Evolutionary conservation across 345 rosid genomes (phyloP).

Genomic region (Brassica cretica): DNA sequence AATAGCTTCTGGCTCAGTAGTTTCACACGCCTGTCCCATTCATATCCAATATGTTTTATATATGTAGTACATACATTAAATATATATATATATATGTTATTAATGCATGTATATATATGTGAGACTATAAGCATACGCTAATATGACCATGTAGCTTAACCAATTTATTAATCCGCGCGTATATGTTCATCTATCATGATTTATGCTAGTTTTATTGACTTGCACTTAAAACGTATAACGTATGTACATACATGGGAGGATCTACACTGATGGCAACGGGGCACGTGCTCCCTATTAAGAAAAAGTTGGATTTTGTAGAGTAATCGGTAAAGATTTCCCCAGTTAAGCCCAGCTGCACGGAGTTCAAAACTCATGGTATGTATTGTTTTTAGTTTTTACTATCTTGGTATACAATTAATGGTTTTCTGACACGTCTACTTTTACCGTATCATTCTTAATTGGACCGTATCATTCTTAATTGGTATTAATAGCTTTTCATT

Average conservation of each 20-base stretch:
- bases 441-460: too few species aligned
- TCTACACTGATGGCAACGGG: too few species aligned
- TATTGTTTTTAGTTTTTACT: too few species aligned
- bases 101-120: not conserved
- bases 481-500: too few species aligned
- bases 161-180: not conserved
- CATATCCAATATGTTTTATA: not conserved
- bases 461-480: too few species aligned
- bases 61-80: not conserved
- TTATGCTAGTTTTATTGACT: not conserved
- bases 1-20: conserved; percentile 68
- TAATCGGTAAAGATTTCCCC: too few species aligned
- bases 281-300: too few species aligned
- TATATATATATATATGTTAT: not conserved
- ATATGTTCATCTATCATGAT: conserved; percentile 11
- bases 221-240: not conserved
- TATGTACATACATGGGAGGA: not conserved
- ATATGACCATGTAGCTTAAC: not conserved
- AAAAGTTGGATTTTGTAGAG: too few species aligned
- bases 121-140: not conserved
- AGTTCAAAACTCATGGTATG: too few species aligned
- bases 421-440: too few species aligned
- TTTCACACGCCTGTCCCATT: conserved; percentile 69
- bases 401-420: too few species aligned
- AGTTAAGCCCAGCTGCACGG: too few species aligned